Base-by-base conservation (phyloP, 768 basidiomycete genomes). In the Pulveroboletus frians region DNA sequence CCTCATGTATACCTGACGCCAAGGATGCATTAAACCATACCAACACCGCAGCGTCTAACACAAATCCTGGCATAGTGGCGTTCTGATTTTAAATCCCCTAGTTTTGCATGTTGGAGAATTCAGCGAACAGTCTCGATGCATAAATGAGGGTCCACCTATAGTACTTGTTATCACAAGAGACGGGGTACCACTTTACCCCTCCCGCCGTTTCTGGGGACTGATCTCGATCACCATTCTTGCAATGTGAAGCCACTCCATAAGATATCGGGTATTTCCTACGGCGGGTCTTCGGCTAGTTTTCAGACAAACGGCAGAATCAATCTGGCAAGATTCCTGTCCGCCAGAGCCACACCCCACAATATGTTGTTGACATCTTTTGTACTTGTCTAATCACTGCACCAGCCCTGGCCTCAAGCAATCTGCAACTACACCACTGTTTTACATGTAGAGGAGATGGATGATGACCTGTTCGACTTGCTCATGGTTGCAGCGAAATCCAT, bases 1-100 rank as follows among this genome's bases (percentile, higher is more conserved):
- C 37, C 48, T 53, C 56, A 5, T 49, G 52, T 46, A 35, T 21
- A n/a, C 18, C 34, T 36, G 37, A 30, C 13, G 43, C 2, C n/a
- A 5, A 14, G 8, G 14, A 30, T 7, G 31, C 5, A 40, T 21
- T 44, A 27, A 23, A 27, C 6, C 37, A 46, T 15, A 43, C 23
- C 14, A 9, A 21, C 15, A 26, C 23, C 23, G 23, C 23, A 26
- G 23, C 27, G 41, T 31, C 39, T 41, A 27, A 13, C 14, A 29
- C 40, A 15, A 15, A 31, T 17, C 30, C n/a, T 3, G 30, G 14
- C 15, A 10, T 10, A 11, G 30, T 21, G 13, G 3, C 14, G 4
- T 14, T 30, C 18, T 32, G 14, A 23, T 10, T 34, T 34, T 32
- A 10, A 34, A 20, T 18, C 30, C 9, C 4, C 30, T 18, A 20